Conservation (phyloP, 2,329 filamentous ascomycete genomes). For the Dothidotthia symphoricarpi region DNA sequence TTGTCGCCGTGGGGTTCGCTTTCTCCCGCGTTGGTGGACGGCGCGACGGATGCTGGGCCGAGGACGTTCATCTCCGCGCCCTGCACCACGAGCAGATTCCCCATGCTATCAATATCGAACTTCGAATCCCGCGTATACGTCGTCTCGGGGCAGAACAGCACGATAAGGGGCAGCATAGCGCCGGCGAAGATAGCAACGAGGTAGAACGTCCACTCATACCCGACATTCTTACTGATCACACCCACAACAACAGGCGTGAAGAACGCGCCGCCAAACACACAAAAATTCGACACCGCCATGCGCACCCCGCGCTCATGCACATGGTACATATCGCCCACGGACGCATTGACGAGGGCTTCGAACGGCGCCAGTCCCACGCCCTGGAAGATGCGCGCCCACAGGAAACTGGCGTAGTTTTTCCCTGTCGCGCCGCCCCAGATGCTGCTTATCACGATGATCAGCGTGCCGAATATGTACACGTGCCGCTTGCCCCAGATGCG, state of each 20-base stretch:
- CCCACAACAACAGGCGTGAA: conserved; percentile 87
- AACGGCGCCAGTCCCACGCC: conserved; percentile 85
- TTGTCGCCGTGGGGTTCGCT: background rate
- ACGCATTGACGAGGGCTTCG: conserved; percentile 84
- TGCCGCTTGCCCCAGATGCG: conserved; percentile 93
- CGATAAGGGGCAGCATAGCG: conserved; percentile 65
- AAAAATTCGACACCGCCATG: conserved; percentile 77
- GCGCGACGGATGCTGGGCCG: background rate
- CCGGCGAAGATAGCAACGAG: conserved; percentile 82
- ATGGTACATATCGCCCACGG: conserved; percentile 85
- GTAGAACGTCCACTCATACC: conserved; percentile 89
- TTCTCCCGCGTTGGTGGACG: too few species aligned
- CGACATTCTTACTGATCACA: conserved; percentile 72
- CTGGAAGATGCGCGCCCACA: conserved; percentile 80
- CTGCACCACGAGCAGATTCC: conserved; percentile 24
- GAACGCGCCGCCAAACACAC: conserved; percentile 69
- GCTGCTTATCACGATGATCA: conserved; percentile 70
- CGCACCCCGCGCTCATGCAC: conserved; percentile 81
- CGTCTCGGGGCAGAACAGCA: conserved; percentile 83
- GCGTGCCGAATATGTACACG: conserved; percentile 73
- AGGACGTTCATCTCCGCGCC: conserved; percentile 3
- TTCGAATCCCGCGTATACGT: conserved; percentile 66
- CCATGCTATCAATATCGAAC: conserved; percentile 67
- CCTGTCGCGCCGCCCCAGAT: conserved; percentile 74
- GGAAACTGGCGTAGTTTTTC: conserved; percentile 66